phyloP scores from a whole-genome alignment of 495 filamentous ascomycete genomes.

The Penicillium nucicola region DNA sequence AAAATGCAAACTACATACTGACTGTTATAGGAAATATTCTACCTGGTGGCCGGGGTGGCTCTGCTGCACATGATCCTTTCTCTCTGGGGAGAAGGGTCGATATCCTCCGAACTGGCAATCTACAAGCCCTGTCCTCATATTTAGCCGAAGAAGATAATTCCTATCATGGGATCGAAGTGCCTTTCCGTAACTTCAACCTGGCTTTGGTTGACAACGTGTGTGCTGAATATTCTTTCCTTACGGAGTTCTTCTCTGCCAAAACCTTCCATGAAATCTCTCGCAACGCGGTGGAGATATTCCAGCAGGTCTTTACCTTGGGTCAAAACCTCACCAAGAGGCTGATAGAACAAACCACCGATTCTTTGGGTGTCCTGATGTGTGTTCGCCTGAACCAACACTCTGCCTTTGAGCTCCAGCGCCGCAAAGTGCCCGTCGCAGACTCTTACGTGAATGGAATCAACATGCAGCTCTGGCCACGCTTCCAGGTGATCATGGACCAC shows the following conservation, averaged over 20 bases:
- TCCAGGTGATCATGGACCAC: slow-evolving; percentile 90
- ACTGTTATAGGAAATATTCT: slow-evolving; percentile 28
- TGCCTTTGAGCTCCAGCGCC: slow-evolving; percentile 87
- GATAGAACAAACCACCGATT: slow-evolving; percentile 73
- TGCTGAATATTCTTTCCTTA: slow-evolving; percentile 92
- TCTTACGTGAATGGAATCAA: slow-evolving; percentile 89
- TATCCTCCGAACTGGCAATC: slow-evolving; percentile 64
- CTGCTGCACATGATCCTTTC: slow-evolving; percentile 78
- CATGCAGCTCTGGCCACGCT: slow-evolving; percentile 95
- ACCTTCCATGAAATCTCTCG: slow-evolving; percentile 54
- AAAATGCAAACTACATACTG: neutral
- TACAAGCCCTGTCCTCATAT: slow-evolving; percentile 73
- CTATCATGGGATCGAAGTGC: slow-evolving; percentile 81
- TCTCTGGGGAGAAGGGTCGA: slow-evolving; percentile 82
- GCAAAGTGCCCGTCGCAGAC: slow-evolving; percentile 84
- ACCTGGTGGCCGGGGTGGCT: slow-evolving; percentile 40
- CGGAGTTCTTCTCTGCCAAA: slow-evolving; percentile 76
- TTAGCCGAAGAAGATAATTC: slow-evolving; percentile 83
- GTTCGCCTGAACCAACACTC: slow-evolving; percentile 92
- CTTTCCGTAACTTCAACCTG: slow-evolving; percentile 91
- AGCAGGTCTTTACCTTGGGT: slow-evolving; percentile 77
- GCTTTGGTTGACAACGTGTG: slow-evolving; percentile 91
- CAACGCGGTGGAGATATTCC: slow-evolving; percentile 78
- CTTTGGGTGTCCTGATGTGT: slow-evolving; percentile 79
- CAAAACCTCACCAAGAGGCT: slow-evolving; percentile 73